Conservation (phyloP, 2,329 filamentous ascomycete species). For the Ophiocordyceps sinensis region DNA sequence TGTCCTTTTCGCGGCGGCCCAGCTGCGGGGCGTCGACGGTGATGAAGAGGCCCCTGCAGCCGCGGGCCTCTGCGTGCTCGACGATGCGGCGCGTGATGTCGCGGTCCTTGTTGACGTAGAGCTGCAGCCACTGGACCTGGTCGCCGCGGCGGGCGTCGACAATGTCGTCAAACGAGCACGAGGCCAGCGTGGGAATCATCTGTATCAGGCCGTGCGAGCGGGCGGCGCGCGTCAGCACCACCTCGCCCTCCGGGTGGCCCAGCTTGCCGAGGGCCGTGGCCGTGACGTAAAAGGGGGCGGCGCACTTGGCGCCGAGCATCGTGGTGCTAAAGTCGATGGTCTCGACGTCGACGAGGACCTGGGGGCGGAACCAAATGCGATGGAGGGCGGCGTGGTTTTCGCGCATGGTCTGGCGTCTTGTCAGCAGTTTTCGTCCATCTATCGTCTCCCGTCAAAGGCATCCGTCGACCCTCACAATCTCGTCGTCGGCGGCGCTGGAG, state of each 20-base stretch:
- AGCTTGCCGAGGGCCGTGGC: slow-evolving; percentile 93
- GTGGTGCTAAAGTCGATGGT: slow-evolving; percentile 76
- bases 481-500: slow-evolving; percentile 60
- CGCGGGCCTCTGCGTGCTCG: slow-evolving; percentile 76
- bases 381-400: slow-evolving; percentile 96
- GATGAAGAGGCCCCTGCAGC: slow-evolving; percentile 94
- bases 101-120: slow-evolving; percentile 95
- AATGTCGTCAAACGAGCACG: slow-evolving; percentile 96
- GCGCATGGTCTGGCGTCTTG: slow-evolving; percentile 55
- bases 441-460: no score
- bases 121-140: slow-evolving; percentile 91
- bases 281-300: slow-evolving; percentile 90
- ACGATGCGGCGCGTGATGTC: slow-evolving; percentile 82
- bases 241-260: slow-evolving; percentile 85
- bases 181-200: slow-evolving; percentile 96
- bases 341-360: slow-evolving; percentile 78
- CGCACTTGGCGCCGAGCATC: slow-evolving; percentile 78
- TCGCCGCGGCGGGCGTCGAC: slow-evolving; percentile 65
- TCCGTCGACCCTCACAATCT: slow-evolving; percentile 18
- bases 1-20: slow-evolving; percentile 90
- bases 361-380: slow-evolving; percentile 91
- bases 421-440: no score
- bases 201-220: slow-evolving; percentile 81
- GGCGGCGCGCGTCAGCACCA: slow-evolving; percentile 73
- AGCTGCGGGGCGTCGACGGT: slow-evolving; percentile 96